Evolutionary conservation across 495 filamentous ascomycete species (phyloP).

Genomic region (Articulospora tetracladia): DNA sequence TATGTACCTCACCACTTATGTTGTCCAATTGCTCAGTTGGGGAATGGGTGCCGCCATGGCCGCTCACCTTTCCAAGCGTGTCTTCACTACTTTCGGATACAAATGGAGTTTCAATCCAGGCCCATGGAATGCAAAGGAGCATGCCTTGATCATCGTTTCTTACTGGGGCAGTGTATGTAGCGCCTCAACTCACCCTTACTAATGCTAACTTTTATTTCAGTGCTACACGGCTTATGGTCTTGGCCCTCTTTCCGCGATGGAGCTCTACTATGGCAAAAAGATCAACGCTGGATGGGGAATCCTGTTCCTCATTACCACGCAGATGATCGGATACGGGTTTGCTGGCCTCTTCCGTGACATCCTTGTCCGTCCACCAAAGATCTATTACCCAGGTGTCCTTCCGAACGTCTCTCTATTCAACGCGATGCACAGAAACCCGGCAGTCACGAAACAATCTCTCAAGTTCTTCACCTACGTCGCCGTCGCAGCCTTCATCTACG

Average conservation of each 20-base stretch:
- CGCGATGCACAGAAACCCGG: slow-evolving; percentile 30
- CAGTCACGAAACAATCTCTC: slow-evolving; percentile 19
- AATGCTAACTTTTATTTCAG: not conserved
- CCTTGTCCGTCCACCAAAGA: slow-evolving; percentile 58
- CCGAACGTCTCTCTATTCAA: slow-evolving; percentile 62
- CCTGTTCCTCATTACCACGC: slow-evolving; percentile 62
- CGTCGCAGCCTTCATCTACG: slow-evolving; percentile 18
- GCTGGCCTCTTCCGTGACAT: slow-evolving; percentile 66
- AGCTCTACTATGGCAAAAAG: slow-evolving; percentile 21
- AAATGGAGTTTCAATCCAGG: slow-evolving; percentile 29
- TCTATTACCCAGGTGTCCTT: slow-evolving; percentile 70
- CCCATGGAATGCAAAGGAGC: slow-evolving; percentile 36
- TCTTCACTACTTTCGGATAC: slow-evolving; percentile 12
- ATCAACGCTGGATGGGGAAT: slow-evolving; percentile 47
- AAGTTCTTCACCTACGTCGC: slow-evolving; percentile 21
- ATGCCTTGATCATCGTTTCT: slow-evolving; percentile 22
- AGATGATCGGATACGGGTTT: slow-evolving; percentile 68
- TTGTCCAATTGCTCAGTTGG: slow-evolving; percentile 19
- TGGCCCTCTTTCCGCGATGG: slow-evolving; percentile 20
- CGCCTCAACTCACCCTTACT: not conserved
- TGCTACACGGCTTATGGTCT: slow-evolving; percentile 24
- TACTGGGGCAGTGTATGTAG: too few relatives aligned
- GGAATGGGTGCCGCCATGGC: slow-evolving; percentile 20
- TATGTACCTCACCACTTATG: slow-evolving; percentile 13
- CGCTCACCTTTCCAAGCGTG: slow-evolving; percentile 7